phyloP scores from a whole-genome alignment of 306 rosid genomes.

The Rosa persica region DNA sequence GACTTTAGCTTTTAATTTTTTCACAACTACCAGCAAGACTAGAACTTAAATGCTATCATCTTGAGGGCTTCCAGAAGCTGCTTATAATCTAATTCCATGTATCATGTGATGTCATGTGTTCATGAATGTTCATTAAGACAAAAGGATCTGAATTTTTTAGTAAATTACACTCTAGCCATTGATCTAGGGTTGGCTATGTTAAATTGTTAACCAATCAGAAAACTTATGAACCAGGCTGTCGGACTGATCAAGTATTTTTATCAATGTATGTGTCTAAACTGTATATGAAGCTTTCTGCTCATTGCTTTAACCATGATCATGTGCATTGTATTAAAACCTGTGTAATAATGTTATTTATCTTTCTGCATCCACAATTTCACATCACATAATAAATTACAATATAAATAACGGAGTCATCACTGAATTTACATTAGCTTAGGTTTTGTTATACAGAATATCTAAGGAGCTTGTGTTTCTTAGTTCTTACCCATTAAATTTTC shows the following conservation, averaged over 20 bases:
- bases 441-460: background rate
- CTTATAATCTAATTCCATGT: constrained; percentile 14
- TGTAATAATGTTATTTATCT: background rate
- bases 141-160: background rate
- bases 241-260: background rate
- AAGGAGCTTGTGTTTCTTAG: background rate
- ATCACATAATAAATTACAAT: background rate
- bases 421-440: background rate
- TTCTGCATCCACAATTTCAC: background rate
- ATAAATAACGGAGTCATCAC: background rate
- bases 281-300: constrained; percentile 4
- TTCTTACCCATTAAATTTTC: background rate
- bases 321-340: background rate
- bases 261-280: background rate
- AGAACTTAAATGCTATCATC: constrained; percentile 12
- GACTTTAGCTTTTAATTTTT: constrained; percentile 12
- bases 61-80: constrained; percentile 7
- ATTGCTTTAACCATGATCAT: background rate
- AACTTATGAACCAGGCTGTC: background rate
- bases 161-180: background rate
- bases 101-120: constrained; percentile 7
- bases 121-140: constrained; percentile 13
- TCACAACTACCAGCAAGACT: constrained; percentile 6
- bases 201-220: background rate
- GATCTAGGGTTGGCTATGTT: constrained; percentile 1